phyloP scores from a whole-genome alignment of 2,329 filamentous ascomycete species.

The Amesomyces nigricolor region DNA sequence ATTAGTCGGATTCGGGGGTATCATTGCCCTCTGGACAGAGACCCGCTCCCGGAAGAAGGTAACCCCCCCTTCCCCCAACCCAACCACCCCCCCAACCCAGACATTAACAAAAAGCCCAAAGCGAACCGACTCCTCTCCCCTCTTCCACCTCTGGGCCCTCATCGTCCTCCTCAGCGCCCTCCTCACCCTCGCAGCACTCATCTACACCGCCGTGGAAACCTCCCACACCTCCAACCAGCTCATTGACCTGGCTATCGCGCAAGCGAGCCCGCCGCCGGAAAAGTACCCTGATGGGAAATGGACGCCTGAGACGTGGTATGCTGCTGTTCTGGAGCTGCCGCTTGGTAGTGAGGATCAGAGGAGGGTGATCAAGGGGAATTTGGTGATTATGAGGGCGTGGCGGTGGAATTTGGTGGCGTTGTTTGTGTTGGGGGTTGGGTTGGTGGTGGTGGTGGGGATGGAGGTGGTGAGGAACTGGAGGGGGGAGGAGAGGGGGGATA shows the following conservation, averaged over 20 bases:
- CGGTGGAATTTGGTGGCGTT: constrained; percentile 35
- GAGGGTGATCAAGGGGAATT: constrained; percentile 26
- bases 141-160: constrained; percentile 34
- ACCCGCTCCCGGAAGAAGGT: constrained; percentile 18
- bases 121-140: constrained; percentile 19
- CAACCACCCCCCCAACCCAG: too few relatives aligned
- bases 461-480: constrained; percentile 12
- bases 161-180: constrained; percentile 33
- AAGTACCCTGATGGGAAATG: constrained; percentile 31
- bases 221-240: constrained; percentile 28
- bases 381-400: constrained; percentile 33
- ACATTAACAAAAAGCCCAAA: constrained; percentile 7
- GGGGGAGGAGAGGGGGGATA: constrained; percentile 3
- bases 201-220: constrained; percentile 34
- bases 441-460: constrained; percentile 12
- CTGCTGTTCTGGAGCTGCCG: constrained; percentile 32
- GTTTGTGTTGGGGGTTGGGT: constrained; percentile 18
- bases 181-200: constrained; percentile 34
- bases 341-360: constrained; percentile 23
- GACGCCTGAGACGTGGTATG: constrained; percentile 39
- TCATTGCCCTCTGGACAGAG: constrained; percentile 30
- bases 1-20: constrained; percentile 32
- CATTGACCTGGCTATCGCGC: constrained; percentile 30
- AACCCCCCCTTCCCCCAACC: not conserved
- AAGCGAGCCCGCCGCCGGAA: constrained; percentile 10